A percentile compares a stretch with the other conserved stretches of the same genome.
Evolutionary conservation across 2,329 filamentous ascomycete genomes (phyloP).

Genomic region (Ophiostoma ulmi): DNA sequence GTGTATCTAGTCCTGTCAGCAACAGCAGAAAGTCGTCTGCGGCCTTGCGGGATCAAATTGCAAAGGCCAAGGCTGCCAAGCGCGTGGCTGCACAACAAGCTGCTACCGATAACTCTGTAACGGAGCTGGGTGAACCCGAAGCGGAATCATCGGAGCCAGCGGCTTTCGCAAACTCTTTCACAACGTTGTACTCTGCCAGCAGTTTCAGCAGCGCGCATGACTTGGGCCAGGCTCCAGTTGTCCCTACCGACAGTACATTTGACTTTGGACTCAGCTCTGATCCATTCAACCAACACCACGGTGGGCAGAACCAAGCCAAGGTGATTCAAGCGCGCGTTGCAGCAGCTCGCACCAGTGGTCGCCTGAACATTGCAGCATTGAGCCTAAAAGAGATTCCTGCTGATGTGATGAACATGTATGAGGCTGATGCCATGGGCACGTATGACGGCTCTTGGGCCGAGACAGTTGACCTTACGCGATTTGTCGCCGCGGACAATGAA

Average conservation of each 20-base stretch:
- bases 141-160: not conserved
- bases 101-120: not conserved
- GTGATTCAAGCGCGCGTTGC: conserved; percentile 69
- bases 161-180: conserved; percentile 21
- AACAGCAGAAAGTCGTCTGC: conserved; percentile 62
- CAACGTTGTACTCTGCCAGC: conserved; percentile 23
- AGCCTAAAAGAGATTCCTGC: conserved; percentile 71
- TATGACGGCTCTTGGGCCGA: conserved; percentile 77
- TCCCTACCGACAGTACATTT: conserved; percentile 48
- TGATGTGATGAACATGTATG: conserved; percentile 88
- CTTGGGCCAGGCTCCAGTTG: conserved; percentile 36
- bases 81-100: conserved; percentile 44
- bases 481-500: conserved; percentile 88
- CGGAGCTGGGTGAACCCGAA: conserved; percentile 9
- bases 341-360: conserved; percentile 68
- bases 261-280: conserved; percentile 58
- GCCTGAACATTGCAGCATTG: conserved; percentile 83
- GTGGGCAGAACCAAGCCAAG: conserved; percentile 56
- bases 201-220: not conserved
- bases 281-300: conserved; percentile 64
- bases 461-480: conserved; percentile 76
- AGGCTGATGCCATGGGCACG: conserved; percentile 61
- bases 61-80: conserved; percentile 81
- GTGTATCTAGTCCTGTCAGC: conserved; percentile 23
- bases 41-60: conserved; percentile 82